Percentiles rank a stretch among this genome's conserved stretches.
Evolutionary conservation across 306 rosid genomes (phyloP).

Genomic region (Delonix regia): DNA sequence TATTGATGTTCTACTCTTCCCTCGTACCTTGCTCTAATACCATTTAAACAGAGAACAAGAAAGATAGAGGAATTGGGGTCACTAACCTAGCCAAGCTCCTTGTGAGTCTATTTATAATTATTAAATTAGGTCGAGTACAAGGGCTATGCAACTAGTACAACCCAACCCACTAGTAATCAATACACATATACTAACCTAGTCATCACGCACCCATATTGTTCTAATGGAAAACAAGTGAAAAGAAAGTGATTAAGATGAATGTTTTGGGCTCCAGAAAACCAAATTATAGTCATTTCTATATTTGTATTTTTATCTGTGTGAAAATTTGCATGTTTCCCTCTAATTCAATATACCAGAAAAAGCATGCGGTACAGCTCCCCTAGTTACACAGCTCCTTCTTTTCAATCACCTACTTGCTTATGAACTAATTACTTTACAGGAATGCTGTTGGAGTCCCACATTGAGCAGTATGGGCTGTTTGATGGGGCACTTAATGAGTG

Average conservation of each 20-base stretch:
- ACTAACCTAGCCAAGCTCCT: not conserved
- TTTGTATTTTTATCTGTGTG: not conserved
- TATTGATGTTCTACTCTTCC: not conserved
- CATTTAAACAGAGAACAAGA: not conserved
- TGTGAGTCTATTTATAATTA: no score
- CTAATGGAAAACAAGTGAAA: not conserved
- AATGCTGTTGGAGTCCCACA: no score
- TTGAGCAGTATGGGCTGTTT: no score
- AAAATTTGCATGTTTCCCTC: not conserved
- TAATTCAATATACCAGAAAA: not conserved
- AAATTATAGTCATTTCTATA: not conserved
- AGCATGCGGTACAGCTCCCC: not conserved
- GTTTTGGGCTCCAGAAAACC: not conserved
- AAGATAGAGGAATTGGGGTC: not conserved
- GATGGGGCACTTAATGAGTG: no score
- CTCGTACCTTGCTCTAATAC: not conserved
- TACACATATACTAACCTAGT: not conserved
- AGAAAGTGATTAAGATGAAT: not conserved
- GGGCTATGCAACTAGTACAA: not conserved
- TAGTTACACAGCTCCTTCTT: not conserved
- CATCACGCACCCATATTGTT: not conserved
- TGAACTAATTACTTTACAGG: not conserved
- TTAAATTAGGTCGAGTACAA: not conserved
- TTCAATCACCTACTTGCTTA: not conserved
- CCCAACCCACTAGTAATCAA: not conserved